These are phyloP conservation scores for Gloeophyllum trabeum DNA, from an alignment of 768 basidiomycete genomes.

Conservation along the genomic window DNA sequence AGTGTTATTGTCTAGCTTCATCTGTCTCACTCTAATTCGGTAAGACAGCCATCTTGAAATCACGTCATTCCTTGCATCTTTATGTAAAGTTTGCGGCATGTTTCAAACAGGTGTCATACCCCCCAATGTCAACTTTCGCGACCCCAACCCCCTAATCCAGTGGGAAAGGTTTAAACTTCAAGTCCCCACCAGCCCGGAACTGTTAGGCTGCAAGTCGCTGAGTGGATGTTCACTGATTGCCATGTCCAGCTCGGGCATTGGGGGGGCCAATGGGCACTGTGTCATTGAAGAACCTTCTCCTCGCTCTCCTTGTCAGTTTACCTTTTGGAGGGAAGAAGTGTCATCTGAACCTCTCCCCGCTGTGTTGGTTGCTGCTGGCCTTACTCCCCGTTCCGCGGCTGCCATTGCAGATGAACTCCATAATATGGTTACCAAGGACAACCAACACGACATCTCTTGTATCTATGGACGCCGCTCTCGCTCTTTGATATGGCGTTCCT, in stretches of 20 bases:
- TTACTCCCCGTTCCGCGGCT: slow-evolving; percentile 22
- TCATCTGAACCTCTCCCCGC: background rate
- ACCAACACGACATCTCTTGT: background rate
- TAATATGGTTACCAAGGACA: background rate
- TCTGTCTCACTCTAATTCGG: background rate
- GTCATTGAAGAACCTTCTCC: slow-evolving; percentile 24
- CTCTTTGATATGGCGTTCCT: slow-evolving; percentile 11
- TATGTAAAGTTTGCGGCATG: slow-evolving; percentile 30
- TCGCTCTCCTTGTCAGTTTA: background rate
- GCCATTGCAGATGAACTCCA: slow-evolving; percentile 3
- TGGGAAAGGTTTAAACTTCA: slow-evolving; percentile 26
- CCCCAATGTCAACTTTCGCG: slow-evolving; percentile 25
- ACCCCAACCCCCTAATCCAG: slow-evolving; percentile 24
- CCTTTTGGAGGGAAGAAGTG: background rate
- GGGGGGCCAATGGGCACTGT: slow-evolving; percentile 30
- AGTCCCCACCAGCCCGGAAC: slow-evolving; percentile 19
- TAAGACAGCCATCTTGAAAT: slow-evolving; percentile 25
- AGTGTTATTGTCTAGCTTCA: slow-evolving; percentile 6
- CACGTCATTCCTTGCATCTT: slow-evolving; percentile 31
- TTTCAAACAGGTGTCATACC: slow-evolving; percentile 24
- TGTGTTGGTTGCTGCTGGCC: slow-evolving; percentile 22
- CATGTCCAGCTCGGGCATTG: slow-evolving; percentile 32
- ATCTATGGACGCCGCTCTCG: slow-evolving; percentile 9
- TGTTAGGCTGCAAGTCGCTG: slow-evolving; percentile 12
- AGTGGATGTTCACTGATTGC: slow-evolving; percentile 22